Evolutionary conservation across 2,329 filamentous ascomycete genomes (phyloP), one percentile per base, ranked within the genome.

Genomic region (Tolypocladium ovalisporum): DNA sequence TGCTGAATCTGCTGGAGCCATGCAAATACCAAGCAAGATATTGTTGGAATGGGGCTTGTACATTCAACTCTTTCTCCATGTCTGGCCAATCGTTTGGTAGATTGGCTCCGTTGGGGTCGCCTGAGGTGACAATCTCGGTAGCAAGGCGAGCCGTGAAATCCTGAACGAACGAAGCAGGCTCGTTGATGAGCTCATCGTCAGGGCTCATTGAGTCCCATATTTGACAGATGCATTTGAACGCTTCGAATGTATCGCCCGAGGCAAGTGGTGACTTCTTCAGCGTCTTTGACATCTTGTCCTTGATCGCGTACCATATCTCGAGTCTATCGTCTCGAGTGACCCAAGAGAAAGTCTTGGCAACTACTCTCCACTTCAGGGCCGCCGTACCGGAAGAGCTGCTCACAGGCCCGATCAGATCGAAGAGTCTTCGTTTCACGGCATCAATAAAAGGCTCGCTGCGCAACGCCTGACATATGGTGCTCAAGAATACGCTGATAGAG

Each of bases 391-490:
- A 64, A 12, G 68, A 69, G 9, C 68, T 66, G 53, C 67, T 66
- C 0, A 69, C 58, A 15, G 66, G 62, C 19, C 62, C 68, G 1
- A 71, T 63, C 5, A 73, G 60, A 9, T 74, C 68, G 29, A 75
- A 71, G 3, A 79, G 64, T 53, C 67, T 69, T 27, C 65, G 68
- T 7, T 72, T 73, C 2, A 75, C 65, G 3, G 70, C 71, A 60
- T 80, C 76, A 6, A 75, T 66, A 24, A 73, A 76, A 1, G 74
- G 68, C 52, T 79, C 74, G 17, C 67, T 69, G 3, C 62, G 68
- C 8, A 81, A 62, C 4, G 76, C 76, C 27, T 71, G 66, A 0
- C 73, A 71, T 37, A 81, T 67, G 2, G 73, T 70, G 52, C 75
- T 72, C 12, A 77, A 62, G 29, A 81, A 73, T 6, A 78, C 64